Base-by-base conservation (phyloP, 148 eudicot genomes). In the Pouteria glomerata region DNA sequence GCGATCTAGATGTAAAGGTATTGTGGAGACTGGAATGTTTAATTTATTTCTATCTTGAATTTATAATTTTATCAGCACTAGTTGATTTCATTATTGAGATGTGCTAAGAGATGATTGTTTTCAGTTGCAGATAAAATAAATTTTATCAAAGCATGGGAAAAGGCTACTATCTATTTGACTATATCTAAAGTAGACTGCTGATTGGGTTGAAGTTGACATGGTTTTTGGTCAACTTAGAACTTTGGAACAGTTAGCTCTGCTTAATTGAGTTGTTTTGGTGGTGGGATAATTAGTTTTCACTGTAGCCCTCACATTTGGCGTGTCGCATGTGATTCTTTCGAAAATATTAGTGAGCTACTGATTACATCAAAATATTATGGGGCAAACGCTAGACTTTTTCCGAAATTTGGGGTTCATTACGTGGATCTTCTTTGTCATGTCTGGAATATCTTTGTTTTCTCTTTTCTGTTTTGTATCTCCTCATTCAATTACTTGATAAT, bases 1-100 rank as follows among this genome's bases (percentile, higher is more conserved):
- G 90, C 75, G 73, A 83, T 70, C 66, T 77, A 55, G 97, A 89
- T 75, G 89, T 84, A 26, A 88, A 90, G 99, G 99, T 95, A 88
- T 53, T 15, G 13, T 33, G 66, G 41, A 53, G n/a, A 8, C 39
- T 31, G 34, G 6, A 63, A 15, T 16, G 19, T 64, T 29, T 52
- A 1, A 53, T 48, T 8, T 13, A n/a, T 2, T 56, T 57, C 35
- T 56, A 29, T 41, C 16, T 56, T 42, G 18, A 57, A 41, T 53
- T 13, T 29, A 70, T 57, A 57, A 10, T 15, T 57, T 34, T 15
- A 29, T 2, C 12, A 26, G 23, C 14, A 56, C 23, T 56, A 34
- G 63, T 69, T 26, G 48, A 44, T 16, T 57, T 24, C 18, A 6
- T 53, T 55, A 16, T 10, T 24, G 53, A 44, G 52, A 42, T 65